A percentile compares a stretch with the other conserved stretches of the same genome.
Conservation (phyloP, 2,329 filamentous ascomycete species). For the Boeremia exigua region DNA sequence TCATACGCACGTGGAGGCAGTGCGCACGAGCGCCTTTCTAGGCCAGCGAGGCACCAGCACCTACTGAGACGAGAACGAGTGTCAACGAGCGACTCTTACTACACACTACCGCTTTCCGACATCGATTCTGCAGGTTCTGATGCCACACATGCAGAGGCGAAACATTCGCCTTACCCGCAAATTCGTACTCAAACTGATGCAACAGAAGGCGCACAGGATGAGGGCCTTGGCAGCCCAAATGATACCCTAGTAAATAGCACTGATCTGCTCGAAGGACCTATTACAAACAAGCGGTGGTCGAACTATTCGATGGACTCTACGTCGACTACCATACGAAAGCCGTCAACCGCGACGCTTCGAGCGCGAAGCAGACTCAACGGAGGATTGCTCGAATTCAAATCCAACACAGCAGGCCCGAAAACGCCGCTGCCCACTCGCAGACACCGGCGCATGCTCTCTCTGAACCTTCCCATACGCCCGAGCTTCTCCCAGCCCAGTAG, state of each 20-base stretch:
- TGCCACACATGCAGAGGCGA: not conserved
- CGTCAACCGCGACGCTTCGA: not conserved
- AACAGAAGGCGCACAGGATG: not conserved
- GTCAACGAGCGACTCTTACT: too few relatives aligned
- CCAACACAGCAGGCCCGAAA: constrained; percentile 18
- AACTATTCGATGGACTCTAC: not conserved
- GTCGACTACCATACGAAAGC: not conserved
- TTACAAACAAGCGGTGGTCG: not conserved
- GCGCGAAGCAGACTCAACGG: constrained; percentile 19
- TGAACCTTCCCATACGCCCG: constrained; percentile 25
- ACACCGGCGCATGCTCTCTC: constrained; percentile 30
- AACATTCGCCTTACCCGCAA: not conserved
- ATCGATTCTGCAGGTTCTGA: not conserved
- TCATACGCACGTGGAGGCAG: too few relatives aligned
- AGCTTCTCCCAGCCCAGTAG: not conserved
- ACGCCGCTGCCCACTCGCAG: constrained; percentile 11
- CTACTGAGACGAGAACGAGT: too few relatives aligned
- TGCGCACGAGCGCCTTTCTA: not conserved
- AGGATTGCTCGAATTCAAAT: constrained; percentile 29
- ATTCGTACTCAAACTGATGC: not conserved
- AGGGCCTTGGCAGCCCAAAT: not conserved
- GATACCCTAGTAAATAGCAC: not conserved
- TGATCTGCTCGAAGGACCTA: not conserved
- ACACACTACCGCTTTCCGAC: not conserved
- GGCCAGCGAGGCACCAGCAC: not conserved